These are phyloP conservation scores for Diplocarpon mali DNA, from an alignment of 2,329 filamentous ascomycete genomes.

Conservation along the genomic window DNA sequence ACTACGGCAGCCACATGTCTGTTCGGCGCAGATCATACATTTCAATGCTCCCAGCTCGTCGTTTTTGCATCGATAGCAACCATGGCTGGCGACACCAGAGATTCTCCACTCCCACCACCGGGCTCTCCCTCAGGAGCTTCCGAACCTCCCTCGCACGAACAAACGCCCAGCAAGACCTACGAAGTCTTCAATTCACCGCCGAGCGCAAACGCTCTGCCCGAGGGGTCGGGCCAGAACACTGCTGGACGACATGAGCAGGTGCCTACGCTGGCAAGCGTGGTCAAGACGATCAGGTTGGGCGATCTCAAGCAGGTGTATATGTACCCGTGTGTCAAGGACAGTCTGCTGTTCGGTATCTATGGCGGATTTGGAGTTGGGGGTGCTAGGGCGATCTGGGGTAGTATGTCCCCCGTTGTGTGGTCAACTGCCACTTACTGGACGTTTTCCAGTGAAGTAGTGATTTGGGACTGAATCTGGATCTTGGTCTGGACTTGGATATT, in stretches of 20 bases:
- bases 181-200: conserved; percentile 30
- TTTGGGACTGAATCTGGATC: neutral
- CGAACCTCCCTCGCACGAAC: conserved; percentile 27
- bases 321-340: conserved; percentile 74
- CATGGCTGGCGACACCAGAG: conserved; percentile 29
- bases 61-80: neutral
- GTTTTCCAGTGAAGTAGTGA: neutral
- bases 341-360: conserved; percentile 72
- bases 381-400: conserved; percentile 61
- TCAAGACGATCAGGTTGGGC: conserved; percentile 53
- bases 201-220: conserved; percentile 25
- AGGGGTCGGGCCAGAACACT: conserved; percentile 27
- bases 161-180: conserved; percentile 28
- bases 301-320: conserved; percentile 66
- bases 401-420: conserved; percentile 34
- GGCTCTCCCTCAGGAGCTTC: conserved; percentile 30
- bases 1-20: neutral
- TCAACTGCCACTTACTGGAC: neutral
- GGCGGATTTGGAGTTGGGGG: conserved; percentile 67
- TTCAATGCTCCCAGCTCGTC: too few species aligned
- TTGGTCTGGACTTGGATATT: neutral
- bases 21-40: too few species aligned
- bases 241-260: conserved; percentile 18
- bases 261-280: conserved; percentile 46
- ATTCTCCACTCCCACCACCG: conserved; percentile 20